Conservation (phyloP, 1,284 basidiomycete species). For the Gomphus sp. region DNA sequence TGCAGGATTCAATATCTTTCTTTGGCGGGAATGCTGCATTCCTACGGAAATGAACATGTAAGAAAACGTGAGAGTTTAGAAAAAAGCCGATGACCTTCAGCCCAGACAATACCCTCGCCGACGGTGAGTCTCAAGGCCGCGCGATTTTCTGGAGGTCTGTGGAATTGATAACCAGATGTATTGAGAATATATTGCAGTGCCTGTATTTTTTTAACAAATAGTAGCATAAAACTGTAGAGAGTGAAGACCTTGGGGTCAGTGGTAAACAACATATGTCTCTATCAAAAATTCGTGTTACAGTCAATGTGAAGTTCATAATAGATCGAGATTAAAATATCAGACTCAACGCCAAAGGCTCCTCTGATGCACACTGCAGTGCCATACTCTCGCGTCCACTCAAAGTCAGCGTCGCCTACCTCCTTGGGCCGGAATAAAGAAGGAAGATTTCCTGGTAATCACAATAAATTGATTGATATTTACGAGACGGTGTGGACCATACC, state of each 20-base stretch:
- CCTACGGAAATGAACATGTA: background rate
- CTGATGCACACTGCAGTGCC: background rate
- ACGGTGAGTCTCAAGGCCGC: background rate
- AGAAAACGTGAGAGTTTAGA: background rate
- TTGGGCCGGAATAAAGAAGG: background rate
- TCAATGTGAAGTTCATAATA: background rate
- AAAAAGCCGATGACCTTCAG: background rate
- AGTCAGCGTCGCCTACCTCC: conserved; percentile 1
- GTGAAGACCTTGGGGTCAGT: background rate
- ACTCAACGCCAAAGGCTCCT: background rate
- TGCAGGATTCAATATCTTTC: background rate
- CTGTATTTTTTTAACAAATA: conserved; percentile 12
- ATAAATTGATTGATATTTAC: background rate
- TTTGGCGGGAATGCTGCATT: background rate
- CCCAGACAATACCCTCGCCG: background rate
- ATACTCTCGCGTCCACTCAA: conserved; percentile 3
- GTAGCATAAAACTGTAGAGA: background rate
- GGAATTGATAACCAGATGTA: conserved; percentile 30
- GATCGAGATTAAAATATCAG: background rate
- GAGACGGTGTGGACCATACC: background rate
- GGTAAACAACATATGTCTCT: background rate
- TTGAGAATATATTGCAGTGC: conserved; percentile 32
- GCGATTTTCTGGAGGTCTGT: conserved; percentile 24
- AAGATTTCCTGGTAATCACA: background rate
- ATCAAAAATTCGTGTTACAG: background rate